Evolutionary conservation across 2,329 filamentous ascomycete genomes (phyloP).

Genomic region (Cercospora sp.): DNA sequence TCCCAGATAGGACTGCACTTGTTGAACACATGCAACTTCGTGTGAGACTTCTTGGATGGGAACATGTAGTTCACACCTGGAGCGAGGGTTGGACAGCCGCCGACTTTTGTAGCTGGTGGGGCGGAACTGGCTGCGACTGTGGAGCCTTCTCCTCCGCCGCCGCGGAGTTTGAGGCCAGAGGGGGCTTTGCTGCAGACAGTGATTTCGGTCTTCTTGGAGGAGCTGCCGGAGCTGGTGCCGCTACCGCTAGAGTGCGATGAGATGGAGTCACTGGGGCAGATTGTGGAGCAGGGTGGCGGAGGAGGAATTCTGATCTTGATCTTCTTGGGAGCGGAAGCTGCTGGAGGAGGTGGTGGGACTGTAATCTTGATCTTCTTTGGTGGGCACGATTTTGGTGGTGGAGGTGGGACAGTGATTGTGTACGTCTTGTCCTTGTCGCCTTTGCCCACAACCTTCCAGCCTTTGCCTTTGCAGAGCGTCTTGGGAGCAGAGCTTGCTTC

Average conservation of each 20-base stretch:
- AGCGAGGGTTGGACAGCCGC: constrained; percentile 22
- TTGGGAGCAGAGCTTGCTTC: constrained; percentile 14
- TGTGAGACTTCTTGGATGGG: constrained; percentile 29
- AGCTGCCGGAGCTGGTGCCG: not conserved
- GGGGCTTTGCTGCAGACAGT: not conserved
- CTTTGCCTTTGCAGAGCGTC: constrained; percentile 5
- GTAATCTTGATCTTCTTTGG: not conserved
- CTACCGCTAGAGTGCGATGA: constrained; percentile 5
- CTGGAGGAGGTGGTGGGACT: not conserved
- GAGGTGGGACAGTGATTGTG: constrained; percentile 4
- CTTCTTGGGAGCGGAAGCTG: not conserved
- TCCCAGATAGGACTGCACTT: constrained; percentile 34
- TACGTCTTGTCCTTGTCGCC: not conserved
- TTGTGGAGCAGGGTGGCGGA: not conserved
- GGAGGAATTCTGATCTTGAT: not conserved
- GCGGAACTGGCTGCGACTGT: not conserved
- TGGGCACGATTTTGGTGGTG: constrained; percentile 3
- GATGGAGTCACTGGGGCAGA: constrained; percentile 7
- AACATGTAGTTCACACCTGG: constrained; percentile 37
- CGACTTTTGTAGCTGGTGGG: not conserved
- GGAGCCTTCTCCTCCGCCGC: not conserved
- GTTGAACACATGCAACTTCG: constrained; percentile 37
- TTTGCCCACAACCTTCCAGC: constrained; percentile 12
- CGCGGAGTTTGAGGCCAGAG: constrained; percentile 5
- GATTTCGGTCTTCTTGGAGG: constrained; percentile 4